Conservation (phyloP, 768 basidiomycete genomes). For the Termitomyces sp. region DNA sequence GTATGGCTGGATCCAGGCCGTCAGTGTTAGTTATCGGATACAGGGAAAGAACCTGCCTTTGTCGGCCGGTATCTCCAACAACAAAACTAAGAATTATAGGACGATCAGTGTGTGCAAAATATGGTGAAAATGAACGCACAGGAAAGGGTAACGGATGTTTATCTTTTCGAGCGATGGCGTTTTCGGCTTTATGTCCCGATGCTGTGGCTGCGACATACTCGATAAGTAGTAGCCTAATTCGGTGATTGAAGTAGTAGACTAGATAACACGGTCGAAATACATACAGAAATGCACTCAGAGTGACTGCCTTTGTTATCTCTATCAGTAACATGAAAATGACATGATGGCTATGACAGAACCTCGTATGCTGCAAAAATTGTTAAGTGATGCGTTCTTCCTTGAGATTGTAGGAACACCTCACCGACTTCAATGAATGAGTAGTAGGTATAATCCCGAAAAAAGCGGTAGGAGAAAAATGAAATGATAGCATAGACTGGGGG, state of each 20-base stretch:
- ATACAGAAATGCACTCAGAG: constrained; percentile 82
- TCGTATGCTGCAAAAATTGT: constrained; percentile 50
- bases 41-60: constrained; percentile 41
- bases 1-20: constrained; percentile 47
- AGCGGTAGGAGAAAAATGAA: constrained; percentile 84
- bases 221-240: constrained; percentile 64
- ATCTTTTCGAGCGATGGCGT: constrained; percentile 74
- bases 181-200: constrained; percentile 53
- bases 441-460: constrained; percentile 66
- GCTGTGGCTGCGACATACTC: constrained; percentile 79
- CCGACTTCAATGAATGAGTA: constrained; percentile 44
- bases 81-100: constrained; percentile 51
- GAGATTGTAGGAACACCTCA: constrained; percentile 13
- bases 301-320: constrained; percentile 53
- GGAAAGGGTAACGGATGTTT: constrained; percentile 70
- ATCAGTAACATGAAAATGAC: neutral
- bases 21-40: neutral
- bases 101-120: neutral
- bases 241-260: neutral
- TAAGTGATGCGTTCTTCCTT: neutral
- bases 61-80: constrained; percentile 80
- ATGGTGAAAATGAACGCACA: constrained; percentile 19
- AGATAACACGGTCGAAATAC: constrained; percentile 19
- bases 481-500: constrained; percentile 77
- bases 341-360: constrained; percentile 28